Evolutionary conservation across 106 monocot genomes (phyloP), one percentile per base, ranked within the genome.

Genomic region (Alisma plantagoaquatica): DNA sequence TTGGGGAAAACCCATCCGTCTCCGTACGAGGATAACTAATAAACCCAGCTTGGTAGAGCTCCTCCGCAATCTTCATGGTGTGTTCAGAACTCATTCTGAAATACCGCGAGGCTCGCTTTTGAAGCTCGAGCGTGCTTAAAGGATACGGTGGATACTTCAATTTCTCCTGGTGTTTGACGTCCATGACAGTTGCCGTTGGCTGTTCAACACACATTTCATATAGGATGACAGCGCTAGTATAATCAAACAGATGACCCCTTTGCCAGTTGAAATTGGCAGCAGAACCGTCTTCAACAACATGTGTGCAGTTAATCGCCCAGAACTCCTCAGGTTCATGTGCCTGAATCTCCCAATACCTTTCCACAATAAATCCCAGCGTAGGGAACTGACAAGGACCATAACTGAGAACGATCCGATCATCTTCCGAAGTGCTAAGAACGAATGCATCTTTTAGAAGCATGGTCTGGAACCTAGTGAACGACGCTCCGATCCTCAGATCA

Each of bases 321-420:
- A 96, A 96, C 48, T 96, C 96, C 79, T 89, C 89, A 57, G 84
- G 88, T 54, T 89, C 96, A 49, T 96, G 96, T 30, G 96, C 47
- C 65, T 96, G 88, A 41, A 96, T 89, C 57, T 89, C 96, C 96
- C 96, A 96, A 56, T 78, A 96, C 4, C 96, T 55, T 51, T 96
- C 89, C 31, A 96, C 96, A 62, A 96, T 85, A 74, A 96, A 96
- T 31, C 96, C 96, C 58, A 96, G 84, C 15, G 96, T 96, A 43
- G 89, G 96, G 67, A 96, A 96, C 96, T 96, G 96, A 68, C 96
- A 96, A 41, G 96, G 96, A 30, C 96, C 96, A 74, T 96, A 96
- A 61, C 96, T 96, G 57, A 96, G 65, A 30, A 96, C 71, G 28
- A 89, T 16, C 66, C 81, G 68, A 23, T 81, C 78, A 68, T 75